Evolutionary conservation across 352 stramenopile genomes (phyloP).

Genomic region (Globisporangium middletonii): DNA sequence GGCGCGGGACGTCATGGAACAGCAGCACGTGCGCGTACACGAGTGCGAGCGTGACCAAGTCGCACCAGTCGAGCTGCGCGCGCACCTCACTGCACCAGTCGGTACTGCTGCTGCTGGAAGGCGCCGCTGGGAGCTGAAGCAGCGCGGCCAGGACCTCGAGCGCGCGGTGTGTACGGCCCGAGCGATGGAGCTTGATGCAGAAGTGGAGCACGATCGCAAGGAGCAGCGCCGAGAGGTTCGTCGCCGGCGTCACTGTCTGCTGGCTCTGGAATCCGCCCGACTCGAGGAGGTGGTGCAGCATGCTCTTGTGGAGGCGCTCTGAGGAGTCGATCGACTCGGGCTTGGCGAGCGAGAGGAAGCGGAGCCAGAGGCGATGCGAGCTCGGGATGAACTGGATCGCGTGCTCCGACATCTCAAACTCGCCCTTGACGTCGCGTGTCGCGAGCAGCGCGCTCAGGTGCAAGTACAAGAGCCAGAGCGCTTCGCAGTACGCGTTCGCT

Average conservation of each 20-base stretch:
- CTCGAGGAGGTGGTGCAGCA: slow-evolving; percentile 10
- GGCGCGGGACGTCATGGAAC: slow-evolving; percentile 9
- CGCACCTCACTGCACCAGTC: slow-evolving; percentile 12
- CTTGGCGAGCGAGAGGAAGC: slow-evolving; percentile 16
- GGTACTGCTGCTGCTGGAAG: neutral
- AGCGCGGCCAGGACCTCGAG: slow-evolving; percentile 11
- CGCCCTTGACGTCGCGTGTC: slow-evolving; percentile 11
- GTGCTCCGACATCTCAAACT: slow-evolving; percentile 28
- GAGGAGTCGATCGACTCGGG: slow-evolving; percentile 13
- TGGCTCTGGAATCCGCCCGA: slow-evolving; percentile 1
- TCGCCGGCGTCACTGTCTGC: neutral
- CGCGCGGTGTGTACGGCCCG: neutral
- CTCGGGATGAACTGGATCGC: slow-evolving; percentile 22
- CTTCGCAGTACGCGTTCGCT: slow-evolving; percentile 29
- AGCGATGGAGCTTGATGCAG: slow-evolving; percentile 11
- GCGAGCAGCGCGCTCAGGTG: slow-evolving; percentile 17
- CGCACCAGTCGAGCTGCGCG: slow-evolving; percentile 5
- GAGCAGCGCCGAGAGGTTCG: slow-evolving; percentile 9
- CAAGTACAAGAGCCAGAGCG: slow-evolving; percentile 28
- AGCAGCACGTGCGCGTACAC: slow-evolving; percentile 13
- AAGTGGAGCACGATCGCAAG: slow-evolving; percentile 13
- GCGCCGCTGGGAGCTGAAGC: neutral
- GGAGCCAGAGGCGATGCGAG: slow-evolving; percentile 24
- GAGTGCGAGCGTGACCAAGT: slow-evolving; percentile 7
- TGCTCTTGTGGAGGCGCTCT: slow-evolving; percentile 9